Evolutionary conservation across 2,329 filamentous ascomycete species (phyloP), one percentile per base, ranked within the genome.

Genomic region (Sporothrix pseudoabietina): DNA sequence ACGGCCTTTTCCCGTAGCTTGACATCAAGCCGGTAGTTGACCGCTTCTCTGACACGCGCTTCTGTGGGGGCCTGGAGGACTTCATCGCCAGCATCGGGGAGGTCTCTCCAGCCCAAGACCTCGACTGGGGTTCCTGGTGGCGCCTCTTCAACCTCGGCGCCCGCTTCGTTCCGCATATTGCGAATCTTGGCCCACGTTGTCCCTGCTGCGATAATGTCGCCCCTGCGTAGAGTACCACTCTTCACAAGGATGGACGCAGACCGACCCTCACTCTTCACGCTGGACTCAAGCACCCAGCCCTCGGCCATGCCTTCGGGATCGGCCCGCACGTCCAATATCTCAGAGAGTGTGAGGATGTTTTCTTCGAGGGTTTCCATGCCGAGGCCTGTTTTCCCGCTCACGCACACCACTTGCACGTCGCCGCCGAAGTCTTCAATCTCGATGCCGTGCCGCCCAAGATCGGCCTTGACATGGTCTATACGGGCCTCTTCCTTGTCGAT

Each of bases 341-440:
- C 96, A 1, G 94, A 92, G 5, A 97, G 87, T 0, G 93, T 91
- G 30, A 96, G 84, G 66, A 95, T 93, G 68, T 92, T 94, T 84
- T 99, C 97, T 82, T 98, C 96, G 1, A 99, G 87, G 69, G 97
- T 92, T 19, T 90, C 85, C 91, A 99, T 98, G 68, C 96, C 96
- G 80, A 92, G 85, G 0, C 96, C 96, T 0, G 96, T 98, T 84
- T 96, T 97, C 61, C 95, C 97, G 79, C 94, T 97, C 54, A 99
- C 94, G 71, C 88, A 89, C 2, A 98, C 93, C 22, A 94, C 93
- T 81, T 98, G 96, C 22, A 96, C 93, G 76, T 99, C 96, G 74
- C 96, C 96, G 55, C 96, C 96, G 78, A 89, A 97, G 79, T 98
- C 96, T 83, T 99, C 96, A 72, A 99, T 92, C 77, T 97, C 92